These are phyloP conservation scores for Hanseniaspora guilliermondii DNA, from an alignment of 805 yeast species.

Conservation along the genomic window DNA sequence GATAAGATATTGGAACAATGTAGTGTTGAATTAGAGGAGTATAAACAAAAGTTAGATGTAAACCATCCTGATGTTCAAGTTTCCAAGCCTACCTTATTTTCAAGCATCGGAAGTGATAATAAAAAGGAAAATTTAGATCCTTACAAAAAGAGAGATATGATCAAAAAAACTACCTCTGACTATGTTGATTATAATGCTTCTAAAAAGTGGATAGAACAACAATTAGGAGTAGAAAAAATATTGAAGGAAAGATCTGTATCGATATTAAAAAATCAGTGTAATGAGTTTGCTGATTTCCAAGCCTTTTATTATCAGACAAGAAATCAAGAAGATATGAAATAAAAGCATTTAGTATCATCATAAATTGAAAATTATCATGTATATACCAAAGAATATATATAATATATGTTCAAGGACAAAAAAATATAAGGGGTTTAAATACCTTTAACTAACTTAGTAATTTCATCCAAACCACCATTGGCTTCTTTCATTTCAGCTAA, in stretches of 20 bases:
- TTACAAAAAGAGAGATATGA: constrained; percentile 34
- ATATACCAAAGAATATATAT: background rate
- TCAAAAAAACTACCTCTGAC: constrained; percentile 24
- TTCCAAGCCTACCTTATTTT: constrained; percentile 14
- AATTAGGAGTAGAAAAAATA: constrained; percentile 32
- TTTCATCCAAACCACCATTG: constrained; percentile 42
- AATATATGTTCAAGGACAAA: too few relatives aligned
- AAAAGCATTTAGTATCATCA: background rate
- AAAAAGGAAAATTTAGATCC: constrained; percentile 34
- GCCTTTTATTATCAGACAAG: constrained; percentile 11
- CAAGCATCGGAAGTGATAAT: constrained; percentile 20
- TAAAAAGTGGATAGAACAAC: constrained; percentile 31
- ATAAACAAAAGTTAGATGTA: constrained; percentile 26
- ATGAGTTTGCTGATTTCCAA: constrained; percentile 22
- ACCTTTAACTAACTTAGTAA: constrained; percentile 50
- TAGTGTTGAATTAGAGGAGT: constrained; percentile 23
- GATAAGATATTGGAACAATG: constrained; percentile 33
- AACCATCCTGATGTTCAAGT: constrained; percentile 13
- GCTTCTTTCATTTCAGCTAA: constrained; percentile 39
- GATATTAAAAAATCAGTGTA: constrained; percentile 30
- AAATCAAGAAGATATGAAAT: background rate
- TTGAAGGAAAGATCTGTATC: constrained; percentile 29
- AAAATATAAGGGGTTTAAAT: constrained; percentile 26
- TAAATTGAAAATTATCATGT: background rate
- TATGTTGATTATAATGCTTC: constrained; percentile 25